Conservation (phyloP, 202 grass and related monocot species). For the Bolboschoenoplectus hybrid region DNA sequence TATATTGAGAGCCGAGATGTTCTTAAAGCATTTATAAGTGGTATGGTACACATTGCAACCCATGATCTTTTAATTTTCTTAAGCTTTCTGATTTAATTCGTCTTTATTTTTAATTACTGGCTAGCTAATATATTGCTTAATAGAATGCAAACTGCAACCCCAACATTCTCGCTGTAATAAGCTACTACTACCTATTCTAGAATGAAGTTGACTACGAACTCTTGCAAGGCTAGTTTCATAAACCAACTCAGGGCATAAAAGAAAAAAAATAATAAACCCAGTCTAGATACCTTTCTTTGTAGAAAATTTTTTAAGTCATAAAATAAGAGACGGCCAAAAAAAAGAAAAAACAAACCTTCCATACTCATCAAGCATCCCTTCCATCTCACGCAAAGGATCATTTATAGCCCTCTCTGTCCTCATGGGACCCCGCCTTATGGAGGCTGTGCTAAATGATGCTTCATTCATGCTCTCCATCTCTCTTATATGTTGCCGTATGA, state of each 20-base stretch:
- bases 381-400: slow-evolving; percentile 86
- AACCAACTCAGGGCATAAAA: slow-evolving; percentile 3
- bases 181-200: background rate
- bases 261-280: background rate
- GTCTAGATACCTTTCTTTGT: background rate
- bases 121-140: background rate
- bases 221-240: background rate
- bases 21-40: slow-evolving; percentile 33
- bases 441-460: slow-evolving; percentile 67
- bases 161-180: background rate
- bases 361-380: slow-evolving; percentile 97
- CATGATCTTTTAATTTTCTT: background rate
- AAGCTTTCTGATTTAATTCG: background rate
- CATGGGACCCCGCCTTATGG: slow-evolving; percentile 52
- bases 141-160: background rate
- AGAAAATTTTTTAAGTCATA: background rate
- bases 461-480: slow-evolving; percentile 81
- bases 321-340: slow-evolving; percentile 11
- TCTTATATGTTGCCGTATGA: slow-evolving; percentile 87
- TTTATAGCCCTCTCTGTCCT: slow-evolving; percentile 94
- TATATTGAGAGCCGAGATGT: background rate
- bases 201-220: background rate
- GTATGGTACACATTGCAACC: slow-evolving; percentile 37
- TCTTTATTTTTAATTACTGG: background rate
- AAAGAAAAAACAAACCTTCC: slow-evolving; percentile 63